A percentile compares a stretch with the other conserved stretches of the same genome.
These are phyloP conservation scores for Neurospora africana DNA, from an alignment of 495 filamentous ascomycete species.

Conservation along the genomic window DNA sequence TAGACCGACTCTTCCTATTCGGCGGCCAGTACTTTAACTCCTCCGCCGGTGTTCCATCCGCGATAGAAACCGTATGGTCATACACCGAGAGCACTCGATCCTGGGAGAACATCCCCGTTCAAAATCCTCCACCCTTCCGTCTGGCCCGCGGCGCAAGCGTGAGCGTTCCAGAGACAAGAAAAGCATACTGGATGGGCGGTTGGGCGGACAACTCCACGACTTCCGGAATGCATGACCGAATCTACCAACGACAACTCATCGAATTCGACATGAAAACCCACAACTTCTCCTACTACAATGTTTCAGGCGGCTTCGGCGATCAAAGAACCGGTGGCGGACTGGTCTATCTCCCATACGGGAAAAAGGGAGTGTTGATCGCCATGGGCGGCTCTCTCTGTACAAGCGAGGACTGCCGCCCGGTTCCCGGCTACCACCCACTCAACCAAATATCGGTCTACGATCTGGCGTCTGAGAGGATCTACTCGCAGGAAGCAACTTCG, in stretches of 20 bases:
- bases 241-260: neutral
- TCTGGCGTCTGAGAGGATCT: neutral
- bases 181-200: neutral
- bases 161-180: neutral
- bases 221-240: neutral
- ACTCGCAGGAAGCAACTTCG: neutral
- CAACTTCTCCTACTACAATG: neutral
- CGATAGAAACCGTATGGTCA: neutral
- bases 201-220: neutral
- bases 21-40: neutral
- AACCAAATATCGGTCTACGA: neutral
- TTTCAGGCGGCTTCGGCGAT: neutral
- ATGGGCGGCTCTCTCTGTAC: neutral
- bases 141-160: neutral
- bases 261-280: neutral
- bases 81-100: neutral
- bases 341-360: neutral
- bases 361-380: neutral
- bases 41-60: neutral
- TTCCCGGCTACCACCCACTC: neutral
- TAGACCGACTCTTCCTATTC: neutral
- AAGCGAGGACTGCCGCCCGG: neutral
- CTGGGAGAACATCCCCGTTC: neutral
- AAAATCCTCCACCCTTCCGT: neutral
- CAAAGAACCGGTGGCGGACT: neutral